Base-by-base conservation (phyloP, 2,329 filamentous ascomycete genomes). In the Penicillium sp. region DNA sequence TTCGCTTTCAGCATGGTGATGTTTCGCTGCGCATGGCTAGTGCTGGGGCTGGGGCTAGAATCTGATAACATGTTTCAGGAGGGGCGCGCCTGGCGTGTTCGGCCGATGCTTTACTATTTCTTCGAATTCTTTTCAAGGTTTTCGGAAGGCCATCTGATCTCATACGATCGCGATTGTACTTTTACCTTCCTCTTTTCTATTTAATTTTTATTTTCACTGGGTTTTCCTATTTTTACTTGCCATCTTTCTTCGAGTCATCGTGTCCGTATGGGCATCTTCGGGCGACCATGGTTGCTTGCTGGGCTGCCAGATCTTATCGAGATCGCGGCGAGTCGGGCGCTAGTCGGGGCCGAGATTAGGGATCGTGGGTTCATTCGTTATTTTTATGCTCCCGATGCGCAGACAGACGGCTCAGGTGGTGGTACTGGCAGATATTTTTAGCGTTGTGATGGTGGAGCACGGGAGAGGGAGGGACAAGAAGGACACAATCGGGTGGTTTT, bases 1-100 rank as follows among this genome's bases (percentile, higher is more conserved):
- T 59, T 13, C 49, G 55, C 11, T 73, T 69, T 58, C 58, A 64
- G 14, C 70, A 70, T 52, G 74, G 73, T 3, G 73, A 75, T 38
- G 73, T 77, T 28, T 65, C 61, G 28, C 26, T 77, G 35, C 63
- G 57, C 19, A 38, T 76, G 42, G 54, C 60, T 16, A 61, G 54
- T 28, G 53, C 59, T 19, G 62, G 55, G 38, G 55, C 60, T 16
- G 62, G 54, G 28, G 53, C 59, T 19, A 61, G 55, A 37, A 37
- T 46, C 22, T 56, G 30, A 56, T 10, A 14, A 14, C 28, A 11
- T 55, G 14, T 28, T 28, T 55, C 25, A 33, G n/a, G n/a, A 35
- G 38, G 30, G 30, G 30, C 25, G 35, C 37, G 11, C 33, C 16
- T 13, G 52, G 28, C 28, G 13, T 53, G 54, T 22, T 66, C 16